These are phyloP conservation scores for Candida quercuum DNA, from an alignment of 805 yeast species.

Conservation along the genomic window DNA sequence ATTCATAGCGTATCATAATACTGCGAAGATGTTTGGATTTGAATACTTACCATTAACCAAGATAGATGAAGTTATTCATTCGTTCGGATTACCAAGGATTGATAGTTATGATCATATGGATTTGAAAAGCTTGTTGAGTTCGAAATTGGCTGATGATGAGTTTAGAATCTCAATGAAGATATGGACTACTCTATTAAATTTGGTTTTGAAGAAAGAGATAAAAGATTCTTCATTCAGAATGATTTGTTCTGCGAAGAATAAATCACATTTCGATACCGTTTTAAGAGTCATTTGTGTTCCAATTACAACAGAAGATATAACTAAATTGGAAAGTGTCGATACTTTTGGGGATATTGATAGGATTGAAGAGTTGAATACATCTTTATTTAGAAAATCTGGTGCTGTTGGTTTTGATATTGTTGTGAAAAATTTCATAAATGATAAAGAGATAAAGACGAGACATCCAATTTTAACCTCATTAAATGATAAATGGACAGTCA, in stretches of 20 bases:
- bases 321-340: slow-evolving; percentile 14
- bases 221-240: slow-evolving; percentile 34
- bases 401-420: slow-evolving; percentile 34
- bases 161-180: slow-evolving; percentile 55
- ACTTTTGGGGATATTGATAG: slow-evolving; percentile 13
- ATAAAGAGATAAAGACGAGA: slow-evolving; percentile 15
- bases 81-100: slow-evolving; percentile 31
- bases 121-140: no score
- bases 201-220: slow-evolving; percentile 27
- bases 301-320: slow-evolving; percentile 24
- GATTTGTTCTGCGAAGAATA: slow-evolving; percentile 18
- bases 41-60: slow-evolving; percentile 75
- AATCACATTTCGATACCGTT: slow-evolving; percentile 20
- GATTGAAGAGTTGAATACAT: slow-evolving; percentile 17
- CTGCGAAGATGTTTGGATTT: slow-evolving; percentile 78
- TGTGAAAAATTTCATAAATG: slow-evolving; percentile 32
- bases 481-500: slow-evolving; percentile 30
- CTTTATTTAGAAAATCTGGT: slow-evolving; percentile 17
- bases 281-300: slow-evolving; percentile 30
- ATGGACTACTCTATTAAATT: slow-evolving; percentile 40
- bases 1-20: slow-evolving; percentile 85
- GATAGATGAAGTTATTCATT: slow-evolving; percentile 61
- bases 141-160: slow-evolving; percentile 57
- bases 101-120: no score
- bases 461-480: slow-evolving; percentile 19